A percentile compares a stretch with the other conserved stretches of the same genome.
Conservation (phyloP, 768 basidiomycete genomes). For the Gloeophyllum trabeum region DNA sequence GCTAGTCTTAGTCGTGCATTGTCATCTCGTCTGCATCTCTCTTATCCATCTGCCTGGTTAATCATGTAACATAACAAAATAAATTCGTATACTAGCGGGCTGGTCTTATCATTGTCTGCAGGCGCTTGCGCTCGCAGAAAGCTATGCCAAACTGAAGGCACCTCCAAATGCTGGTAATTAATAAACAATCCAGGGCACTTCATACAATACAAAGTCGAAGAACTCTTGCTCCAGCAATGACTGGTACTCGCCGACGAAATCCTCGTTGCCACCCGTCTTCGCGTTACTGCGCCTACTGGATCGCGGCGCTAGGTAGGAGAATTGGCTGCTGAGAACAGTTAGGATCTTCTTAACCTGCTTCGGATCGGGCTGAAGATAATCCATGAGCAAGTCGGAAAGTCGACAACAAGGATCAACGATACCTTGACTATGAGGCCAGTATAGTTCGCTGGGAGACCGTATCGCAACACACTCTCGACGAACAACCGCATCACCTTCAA, state of each 20-base stretch:
- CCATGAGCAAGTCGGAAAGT: background rate
- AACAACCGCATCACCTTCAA: conserved; percentile 87
- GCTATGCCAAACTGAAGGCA: too few species aligned
- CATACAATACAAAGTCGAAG: conserved; percentile 90
- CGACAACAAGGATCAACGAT: conserved; percentile 8
- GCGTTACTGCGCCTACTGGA: conserved; percentile 39
- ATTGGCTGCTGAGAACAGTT: conserved; percentile 59
- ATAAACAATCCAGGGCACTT: conserved; percentile 82
- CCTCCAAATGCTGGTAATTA: conserved; percentile 18
- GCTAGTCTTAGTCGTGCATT: background rate
- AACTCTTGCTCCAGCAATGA: conserved; percentile 91
- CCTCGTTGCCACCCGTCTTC: conserved; percentile 37
- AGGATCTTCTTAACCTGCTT: conserved; percentile 78
- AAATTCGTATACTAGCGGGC: conserved; percentile 41
- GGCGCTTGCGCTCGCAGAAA: too few species aligned
- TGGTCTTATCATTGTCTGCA: conserved; percentile 47
- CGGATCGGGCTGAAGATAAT: conserved; percentile 59
- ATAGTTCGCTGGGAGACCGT: conserved; percentile 91
- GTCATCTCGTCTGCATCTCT: conserved; percentile 4
- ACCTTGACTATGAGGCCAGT: conserved; percentile 76
- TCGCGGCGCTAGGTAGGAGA: conserved; percentile 70
- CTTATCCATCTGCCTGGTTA: background rate
- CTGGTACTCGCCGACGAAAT: conserved; percentile 87
- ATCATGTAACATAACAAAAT: conserved; percentile 30
- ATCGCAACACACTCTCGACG: conserved; percentile 90